phyloP scores from a whole-genome alignment of 2,329 filamentous ascomycete species.

The Fusarium virguliforme region DNA sequence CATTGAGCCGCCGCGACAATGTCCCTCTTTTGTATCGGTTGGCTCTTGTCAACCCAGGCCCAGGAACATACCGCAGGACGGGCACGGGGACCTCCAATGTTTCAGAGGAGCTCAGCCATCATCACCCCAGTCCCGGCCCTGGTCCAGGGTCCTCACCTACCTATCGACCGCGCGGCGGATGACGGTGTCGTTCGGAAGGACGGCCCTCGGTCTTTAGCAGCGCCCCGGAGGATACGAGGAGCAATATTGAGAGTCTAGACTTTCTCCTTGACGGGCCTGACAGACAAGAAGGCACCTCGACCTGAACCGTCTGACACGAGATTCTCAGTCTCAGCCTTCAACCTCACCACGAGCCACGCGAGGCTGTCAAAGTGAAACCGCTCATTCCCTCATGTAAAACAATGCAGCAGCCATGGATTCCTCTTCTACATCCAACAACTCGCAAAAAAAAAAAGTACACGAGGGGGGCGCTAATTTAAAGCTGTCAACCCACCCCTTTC shows the following conservation, averaged over 20 bases:
- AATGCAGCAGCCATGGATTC: constrained; percentile 10
- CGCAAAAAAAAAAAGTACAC: too few relatives aligned
- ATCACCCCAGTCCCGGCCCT: neutral
- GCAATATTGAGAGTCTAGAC: constrained; percentile 2
- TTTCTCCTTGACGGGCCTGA: neutral
- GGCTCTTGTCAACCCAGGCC: constrained; percentile 18
- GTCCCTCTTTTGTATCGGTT: constrained; percentile 12
- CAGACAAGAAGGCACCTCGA: neutral
- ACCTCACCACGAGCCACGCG: neutral
- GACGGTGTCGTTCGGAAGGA: neutral
- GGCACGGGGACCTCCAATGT: constrained; percentile 36
- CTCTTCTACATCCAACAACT: neutral
- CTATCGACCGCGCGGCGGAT: neutral
- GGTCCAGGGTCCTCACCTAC: neutral
- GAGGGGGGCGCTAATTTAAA: constrained; percentile 1
- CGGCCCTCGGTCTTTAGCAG: constrained; percentile 7
- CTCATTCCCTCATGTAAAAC: constrained; percentile 41
- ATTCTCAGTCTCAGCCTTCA: neutral
- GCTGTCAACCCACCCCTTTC: constrained; percentile 28
- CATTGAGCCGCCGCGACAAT: constrained; percentile 4
- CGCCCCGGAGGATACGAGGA: constrained; percentile 13
- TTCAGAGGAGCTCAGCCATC: constrained; percentile 46
- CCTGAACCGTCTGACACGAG: too few relatives aligned
- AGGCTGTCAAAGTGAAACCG: constrained; percentile 33
- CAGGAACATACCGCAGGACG: constrained; percentile 23